Percentiles rank a stretch among this genome's conserved stretches.
Evolutionary conservation across 2,329 filamentous ascomycete genomes (phyloP).

Genomic region (Coniochaeta ligniaria): DNA sequence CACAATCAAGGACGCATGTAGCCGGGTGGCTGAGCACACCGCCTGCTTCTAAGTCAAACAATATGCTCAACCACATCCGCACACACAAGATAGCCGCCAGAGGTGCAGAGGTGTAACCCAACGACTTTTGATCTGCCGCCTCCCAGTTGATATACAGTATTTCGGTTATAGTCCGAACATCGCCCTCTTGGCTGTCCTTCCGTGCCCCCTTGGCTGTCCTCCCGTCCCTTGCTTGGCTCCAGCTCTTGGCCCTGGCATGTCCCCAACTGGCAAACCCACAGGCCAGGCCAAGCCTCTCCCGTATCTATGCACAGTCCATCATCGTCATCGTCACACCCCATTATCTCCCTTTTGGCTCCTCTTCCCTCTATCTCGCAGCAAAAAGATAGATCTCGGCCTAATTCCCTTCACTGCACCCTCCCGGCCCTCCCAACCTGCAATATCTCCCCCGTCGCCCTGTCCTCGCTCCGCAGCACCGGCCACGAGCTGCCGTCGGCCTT

Average conservation of each 20-base stretch:
- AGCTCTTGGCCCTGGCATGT: not conserved
- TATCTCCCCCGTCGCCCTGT: constrained; percentile 64
- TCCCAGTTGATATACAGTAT: not conserved
- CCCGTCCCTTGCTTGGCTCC: not conserved
- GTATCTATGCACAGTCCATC: not conserved
- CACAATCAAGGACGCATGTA: not conserved
- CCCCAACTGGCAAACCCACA: not conserved
- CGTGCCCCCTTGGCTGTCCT: not conserved
- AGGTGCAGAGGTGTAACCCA: not conserved
- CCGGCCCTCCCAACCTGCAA: constrained; percentile 83
- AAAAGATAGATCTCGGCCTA: not conserved
- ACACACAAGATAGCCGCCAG: not conserved
- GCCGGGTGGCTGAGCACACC: not conserved
- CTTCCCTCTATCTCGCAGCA: not conserved
- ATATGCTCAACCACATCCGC: not conserved
- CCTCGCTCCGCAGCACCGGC: constrained; percentile 78
- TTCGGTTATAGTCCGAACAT: not conserved
- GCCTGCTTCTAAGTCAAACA: not conserved
- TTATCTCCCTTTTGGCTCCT: not conserved
- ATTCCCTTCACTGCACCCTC: constrained; percentile 13
- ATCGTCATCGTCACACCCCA: not conserved
- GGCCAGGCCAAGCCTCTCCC: not conserved
- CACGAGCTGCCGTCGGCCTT: constrained; percentile 72
- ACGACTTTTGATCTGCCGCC: not conserved
- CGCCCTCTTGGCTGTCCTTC: not conserved